Evolutionary conservation across 768 basidiomycete genomes (phyloP), one percentile per base, ranked within the genome.

Genomic region (Mycena capillaripes): DNA sequence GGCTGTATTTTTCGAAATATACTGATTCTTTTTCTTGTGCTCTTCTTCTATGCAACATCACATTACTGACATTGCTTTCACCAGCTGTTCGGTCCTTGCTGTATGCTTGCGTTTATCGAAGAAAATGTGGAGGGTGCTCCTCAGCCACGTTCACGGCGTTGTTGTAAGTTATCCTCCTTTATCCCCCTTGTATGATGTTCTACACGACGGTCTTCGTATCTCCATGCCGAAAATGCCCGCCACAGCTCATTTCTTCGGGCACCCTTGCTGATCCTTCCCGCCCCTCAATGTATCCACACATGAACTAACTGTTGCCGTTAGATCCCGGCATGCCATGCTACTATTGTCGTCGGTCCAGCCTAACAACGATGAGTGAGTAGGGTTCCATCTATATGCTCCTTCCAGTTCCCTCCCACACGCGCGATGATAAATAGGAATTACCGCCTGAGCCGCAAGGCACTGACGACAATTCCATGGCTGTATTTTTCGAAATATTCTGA

Each of bases 141-240:
- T 38, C 11, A 16, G 38, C 38, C 38, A 16, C 16, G 2, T 3
- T 38, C 38, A 16, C 34, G 11, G 0, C 6, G 7, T 44, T 29
- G 77, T 72, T 72, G 86, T 89, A 77, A 84, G 86, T 85, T 59
- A 69, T 46, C 40, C 4, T 25, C 63, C 36, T 60, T 32, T 1
- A 40, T 19, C 40, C 44, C 19, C 34, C 68, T 79, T 71, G 23
- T 66, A 90, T 92, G 92, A 93, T 94, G 92, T 81, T 89, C 86
- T 90, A 91, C 93, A 95, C 94, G 94, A 95, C 94, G 94, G 94
- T 95, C 94, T 95, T 93, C 94, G 94, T 95, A 95, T 78, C 68
- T 81, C 80, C 75, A 69, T 94, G 93, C 91, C 94, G 94, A 95
- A 95, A 93, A 79, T 89, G 94, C 94, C 94, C 93, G 94, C 91